Percentiles rank a stretch among this genome's conserved stretches.
Conservation (phyloP, 441 rosid species). For the Eutrema salsugineum region DNA sequence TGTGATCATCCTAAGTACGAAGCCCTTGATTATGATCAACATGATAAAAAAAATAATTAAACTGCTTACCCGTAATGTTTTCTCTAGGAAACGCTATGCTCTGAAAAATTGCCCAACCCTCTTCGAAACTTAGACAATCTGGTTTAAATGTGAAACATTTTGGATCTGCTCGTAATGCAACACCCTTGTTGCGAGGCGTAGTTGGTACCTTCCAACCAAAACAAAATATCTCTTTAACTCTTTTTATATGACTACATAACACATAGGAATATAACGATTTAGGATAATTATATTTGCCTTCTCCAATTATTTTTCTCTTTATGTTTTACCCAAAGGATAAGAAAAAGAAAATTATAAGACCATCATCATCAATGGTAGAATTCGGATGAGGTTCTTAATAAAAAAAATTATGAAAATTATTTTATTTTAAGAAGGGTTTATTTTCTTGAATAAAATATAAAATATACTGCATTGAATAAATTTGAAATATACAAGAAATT, state of each 20-base stretch:
- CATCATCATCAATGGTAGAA: too few species aligned
- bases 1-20: background rate
- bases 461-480: too few species aligned
- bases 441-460: too few species aligned
- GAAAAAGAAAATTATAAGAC: too few species aligned
- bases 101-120: conserved; percentile 22
- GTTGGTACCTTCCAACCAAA: conserved; percentile 26
- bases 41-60: background rate
- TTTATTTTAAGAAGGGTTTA: too few species aligned
- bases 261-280: background rate
- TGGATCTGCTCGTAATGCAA: conserved; percentile 12
- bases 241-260: background rate
- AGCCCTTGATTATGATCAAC: too few species aligned
- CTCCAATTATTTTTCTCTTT: too few species aligned
- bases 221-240: background rate
- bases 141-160: background rate
- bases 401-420: too few species aligned
- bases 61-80: background rate
- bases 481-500: too few species aligned
- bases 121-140: background rate
- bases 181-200: conserved; percentile 25
- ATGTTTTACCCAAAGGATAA: too few species aligned
- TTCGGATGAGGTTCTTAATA: too few species aligned
- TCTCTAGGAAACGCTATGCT: conserved; percentile 3
- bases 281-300: too few species aligned